Base-by-base conservation (phyloP, 768 basidiomycete genomes). In the Collybia sp. region DNA sequence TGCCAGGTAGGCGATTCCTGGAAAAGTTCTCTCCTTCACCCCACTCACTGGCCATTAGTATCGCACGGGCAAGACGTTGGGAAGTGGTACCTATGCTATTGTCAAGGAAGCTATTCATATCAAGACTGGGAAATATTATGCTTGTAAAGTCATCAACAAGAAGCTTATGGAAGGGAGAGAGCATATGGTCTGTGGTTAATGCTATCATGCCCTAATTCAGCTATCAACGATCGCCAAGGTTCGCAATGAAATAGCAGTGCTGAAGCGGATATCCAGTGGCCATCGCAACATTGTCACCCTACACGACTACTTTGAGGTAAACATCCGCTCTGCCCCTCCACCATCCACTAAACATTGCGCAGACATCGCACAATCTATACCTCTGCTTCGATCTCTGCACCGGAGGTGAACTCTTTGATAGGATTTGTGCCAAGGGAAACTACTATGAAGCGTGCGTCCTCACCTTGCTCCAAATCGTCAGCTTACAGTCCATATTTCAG, bases 131-230 rank as follows among this genome's bases (percentile, higher is more conserved):
- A 80, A 96, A 65, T 95, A 94, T 70, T 98, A 87, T 73, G 96
- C 95, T 16, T 97, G 94, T 80, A 99, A 99, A 68, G 96, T 98
- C 58, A 93, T 97, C 70, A 97, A 95, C 82, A 98, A 98, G 78
- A 93, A 94, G 60, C 81, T 96, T 48, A 96, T 96, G 93, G 89
- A 95, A 62, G 95, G 95, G 4, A 76, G 95, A 52, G 95, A 98
- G 69, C 84, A 94, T 63, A 98, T 99, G 95, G 95, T 93, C 16
- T 36, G 31, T 30, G 25, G 34, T 32, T 16, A 33, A 34, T 51
- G 32, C 33, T 35, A 32, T 19, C 31, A 35, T 44, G 38, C 38
- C 37, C 44, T 13, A 35, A n/a, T 20, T 30, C 11, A 12, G 25
- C 8, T 25, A 8, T 25, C 8, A 4, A 25, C 8, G 25, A 25